Evolutionary conservation across 352 stramenopile species (phyloP), one percentile per base, ranked within the genome.

Genomic region (Pythium volutum): DNA sequence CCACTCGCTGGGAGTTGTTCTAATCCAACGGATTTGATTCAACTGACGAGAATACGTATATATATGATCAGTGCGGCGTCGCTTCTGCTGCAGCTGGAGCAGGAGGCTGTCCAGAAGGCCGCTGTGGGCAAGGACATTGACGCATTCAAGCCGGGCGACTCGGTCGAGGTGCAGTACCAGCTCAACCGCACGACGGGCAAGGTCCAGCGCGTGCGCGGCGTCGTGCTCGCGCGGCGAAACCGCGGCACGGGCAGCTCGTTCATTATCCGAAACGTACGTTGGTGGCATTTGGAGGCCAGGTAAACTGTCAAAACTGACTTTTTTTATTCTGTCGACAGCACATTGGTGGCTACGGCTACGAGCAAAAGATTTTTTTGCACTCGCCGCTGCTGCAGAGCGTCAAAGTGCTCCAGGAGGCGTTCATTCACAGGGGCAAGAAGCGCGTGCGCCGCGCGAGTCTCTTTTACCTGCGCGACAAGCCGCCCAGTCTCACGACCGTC

Each of bases 381-480:
- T 95, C 81, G 61, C 89, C 89, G 43, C 73, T 97, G 52, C 71
- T 97, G 52, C 76, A 95, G 70, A 89, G 78, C 57, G 77, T 97
- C 64, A 95, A 92, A 72, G 71, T 97, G 58, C 51, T 96, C 62
- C 71, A 96, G 72, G 69, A 93, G 63, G 88, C 86, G 52, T 97
- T 94, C 70, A 93, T 97, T 71, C 84, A 93, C 70, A 94, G 93
- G 72, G 88, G 88, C 69, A 91, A 94, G 79, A 97, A 97, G 79
- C 80, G 87, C 31, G 87, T 96, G 64, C 84, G 88, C 53, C 82
- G 89, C 58, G 80, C 83, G 66, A 97, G 90, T 61, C 78, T 97
- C 49, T 96, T 94, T 71, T 97, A 97, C 72, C 70, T 96, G 69
- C 75, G 80, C 46, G 83, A 96, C 54, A 93, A 93, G 70, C 79